Base-by-base conservation (phyloP, 2,329 filamentous ascomycete genomes). In the Acrodontium crateriforme region DNA sequence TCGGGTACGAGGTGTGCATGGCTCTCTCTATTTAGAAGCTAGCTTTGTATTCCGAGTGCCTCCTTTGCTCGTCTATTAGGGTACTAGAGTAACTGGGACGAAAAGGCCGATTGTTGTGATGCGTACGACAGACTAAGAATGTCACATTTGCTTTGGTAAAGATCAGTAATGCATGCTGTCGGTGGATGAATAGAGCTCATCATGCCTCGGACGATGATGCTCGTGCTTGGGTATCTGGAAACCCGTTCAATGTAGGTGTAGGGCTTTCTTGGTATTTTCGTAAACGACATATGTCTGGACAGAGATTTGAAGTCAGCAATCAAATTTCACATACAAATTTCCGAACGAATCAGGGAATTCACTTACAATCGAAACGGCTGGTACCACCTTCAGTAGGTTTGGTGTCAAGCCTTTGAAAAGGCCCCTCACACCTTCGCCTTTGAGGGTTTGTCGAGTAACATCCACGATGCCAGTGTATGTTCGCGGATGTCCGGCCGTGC, bases 321-420 rank as follows among this genome's bases (percentile, higher is more conserved):
- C 20, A 10, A 22, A 22, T n/a, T 4, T 22, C 20, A 22, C 5
- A 22, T 10, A n/a, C 9, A 20, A 5, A 16, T 9, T 10, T 5
- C 12, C 6, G 12, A 22, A 10, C 4, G 13, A 10, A 10, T 12
- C n/a, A 25, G 11, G 18, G 12, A 12, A 15, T 9, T n/a, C 18
- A 44, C 50, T 49, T 36, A 55, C 50, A 52, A 98, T 95, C 45
- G 84, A 93, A 29, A 98, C 77, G 16, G 89, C 84, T 2, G 89
- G 89, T 7, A 89, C 84, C 18, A 98, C 89, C 62, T 98, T 98
- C 44, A 98, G 65, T 20, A 98, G 63, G 51, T 95, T 98, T 4
- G 89, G 89, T 22, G 87, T 93, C 39, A 95, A 63, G 2, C 89
- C 89, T 56, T 91, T 93, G 65, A 93, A 98, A 32, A 98, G 63